Evolutionary conservation across 2,329 filamentous ascomycete species (phyloP), one percentile per base, ranked within the genome.

Genomic region (Hymenotorrendiella dingleyae): DNA sequence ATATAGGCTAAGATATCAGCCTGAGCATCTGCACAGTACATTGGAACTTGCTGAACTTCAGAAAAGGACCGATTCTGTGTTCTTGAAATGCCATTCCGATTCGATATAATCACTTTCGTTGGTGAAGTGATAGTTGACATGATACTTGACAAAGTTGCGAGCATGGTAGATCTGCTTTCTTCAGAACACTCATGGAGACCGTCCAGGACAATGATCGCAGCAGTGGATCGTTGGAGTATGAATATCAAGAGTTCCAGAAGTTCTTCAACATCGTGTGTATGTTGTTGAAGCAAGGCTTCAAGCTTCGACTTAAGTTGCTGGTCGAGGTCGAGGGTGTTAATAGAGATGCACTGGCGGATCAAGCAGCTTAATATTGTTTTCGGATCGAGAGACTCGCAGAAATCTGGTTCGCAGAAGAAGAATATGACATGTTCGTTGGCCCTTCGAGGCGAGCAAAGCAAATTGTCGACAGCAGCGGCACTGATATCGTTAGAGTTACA

Each of bases 211-310:
- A 36, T 22, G 12, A 12, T 22, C 10, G 24, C 6, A 19, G 21
- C 12, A 6, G 34, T 29, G 16, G 16, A 29, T 29, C 27, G n/a
- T n/a, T n/a, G n/a, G n/a, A n/a, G n/a, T n/a, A n/a, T n/a, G n/a
- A n/a, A n/a, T n/a, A n/a, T n/a, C n/a, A n/a, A n/a, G n/a, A 73
- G 5, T 64, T 63, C n/a, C 62, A 32, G 14, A 32, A 32, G 7
- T 14, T 9, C 10, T 14, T 32, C 29, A 32, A 32, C 10, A 32
- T 14, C 29, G 8, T 6, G 29, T 11, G 14, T 6, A 32, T 16
- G 8, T 32, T 16, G 11, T 32, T 8, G 14, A 32, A 16, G 29
- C 29, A 16, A 6, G 7, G 14, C 17, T 32, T 16, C 11, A 32
- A 6, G 14, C n/a, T n/a, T n/a, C n/a, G n/a, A n/a, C n/a, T n/a